Evolutionary conservation across 306 rosid species (phyloP), one percentile per base, ranked within the genome.

Genomic region (Betula pendula): DNA sequence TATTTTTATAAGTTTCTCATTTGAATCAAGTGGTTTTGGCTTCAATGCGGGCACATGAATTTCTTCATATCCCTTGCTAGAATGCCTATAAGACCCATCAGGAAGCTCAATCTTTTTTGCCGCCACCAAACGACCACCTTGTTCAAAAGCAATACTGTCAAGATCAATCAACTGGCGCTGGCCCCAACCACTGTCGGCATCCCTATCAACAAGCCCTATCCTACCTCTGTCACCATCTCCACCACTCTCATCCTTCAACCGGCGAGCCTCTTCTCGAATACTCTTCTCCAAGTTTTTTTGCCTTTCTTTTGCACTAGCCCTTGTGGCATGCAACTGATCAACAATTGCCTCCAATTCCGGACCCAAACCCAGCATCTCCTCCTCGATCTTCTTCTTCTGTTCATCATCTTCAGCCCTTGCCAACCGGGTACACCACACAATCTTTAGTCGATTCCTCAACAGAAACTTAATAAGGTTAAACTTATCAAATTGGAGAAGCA

Each of bases 261-360:
- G 75, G 2, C 97, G 84, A 11, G 98, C 97, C 88, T 95, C 98
- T 70, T 95, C 97, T 79, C 97, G 87, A 44, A 92, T 90, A 78
- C 97, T 91, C 84, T 91, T 92, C 87, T 95, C 98, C 84, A 95
- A 82, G 70, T 84, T 95, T 87, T 92, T 88, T 45, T 90, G 93
- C 83, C 97, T 91, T 91, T 95, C 98, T 83, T 87, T 90, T 0
- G 98, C 98, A 67, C 90, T 86, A 0, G 96, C 96, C 81, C 98
- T 85, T 0, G 98, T 95, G 31, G 96, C 93, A 71, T 88, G 96
- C 82, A 95, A 80, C 89, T 95, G 42, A 38, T 38, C 42, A 38
- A 38, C 42, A 38, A 38, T 38, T 38, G 42, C 42, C 42, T 38
- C 42, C 90, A 92, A 85, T 58, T 92, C 96, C 0, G 90, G 81